Evolutionary conservation across 352 stramenopile genomes (phyloP), one percentile per base, ranked within the genome.

Genomic region (Blastocystis hominis): DNA sequence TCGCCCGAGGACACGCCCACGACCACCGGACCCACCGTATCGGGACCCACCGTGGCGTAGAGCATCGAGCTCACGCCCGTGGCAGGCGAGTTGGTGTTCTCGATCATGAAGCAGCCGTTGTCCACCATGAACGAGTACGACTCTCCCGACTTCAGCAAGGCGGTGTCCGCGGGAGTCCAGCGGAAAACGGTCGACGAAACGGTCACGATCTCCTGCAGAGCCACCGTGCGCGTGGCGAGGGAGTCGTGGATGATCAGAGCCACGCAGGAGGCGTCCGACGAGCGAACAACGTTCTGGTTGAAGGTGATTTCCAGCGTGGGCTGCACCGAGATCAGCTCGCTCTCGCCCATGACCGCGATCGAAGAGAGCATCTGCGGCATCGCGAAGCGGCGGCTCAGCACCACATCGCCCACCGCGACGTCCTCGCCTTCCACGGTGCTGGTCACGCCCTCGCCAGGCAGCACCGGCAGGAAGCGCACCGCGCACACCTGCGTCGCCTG

Each of bases 291-390:
- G 10, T 36, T 24, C 13, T 62, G 40, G 30, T 80, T 46, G 54
- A 80, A 80, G 13, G 70, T 80, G 47, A 80, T 47, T 17, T 47
- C 38, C 24, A 61, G 55, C 20, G 36, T 80, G 5, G 70, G 46
- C 24, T 20, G 36, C 40, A 64, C 20, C n/a, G 70, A 80, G 3
- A 40, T 24, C 24, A 47, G 70, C 3, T 59, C 68, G 54, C 47
- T 46, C n/a, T 66, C 13, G n/a, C 50, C 40, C 20, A 77, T 34
- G 3, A 64, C 36, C 15, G n/a, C 13, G 34, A 80, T 46, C 36
- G 24, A 17, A 7, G 70, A 66, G 9, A 9, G 62, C n/a, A 62
- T 30, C 4, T 30, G 70, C 10, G 70, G 44, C 44, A 80, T n/a
- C 9, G 46, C 17, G 70, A 80, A 80, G 3, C 62, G 46, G 42